A percentile compares a stretch with the other conserved stretches of the same genome.
phyloP scores from a whole-genome alignment of 148 eudicot species.

The Rheum nobile region DNA sequence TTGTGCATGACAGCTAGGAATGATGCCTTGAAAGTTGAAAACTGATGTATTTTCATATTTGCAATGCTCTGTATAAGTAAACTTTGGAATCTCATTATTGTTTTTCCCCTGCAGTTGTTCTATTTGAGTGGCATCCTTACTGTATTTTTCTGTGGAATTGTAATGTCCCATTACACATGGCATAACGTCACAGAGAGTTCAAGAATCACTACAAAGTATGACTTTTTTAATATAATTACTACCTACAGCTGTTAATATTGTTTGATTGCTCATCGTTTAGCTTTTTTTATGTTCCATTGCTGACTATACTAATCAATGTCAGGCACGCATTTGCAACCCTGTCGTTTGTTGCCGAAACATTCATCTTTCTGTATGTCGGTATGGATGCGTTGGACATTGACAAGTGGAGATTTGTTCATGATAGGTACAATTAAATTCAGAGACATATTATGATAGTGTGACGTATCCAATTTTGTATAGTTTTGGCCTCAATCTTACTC shows the following conservation, averaged over 20 bases:
- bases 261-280: background rate
- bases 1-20: background rate
- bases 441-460: background rate
- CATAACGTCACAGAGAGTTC: slow-evolving; percentile 52
- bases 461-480: background rate
- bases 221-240: background rate
- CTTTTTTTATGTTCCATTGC: slow-evolving; percentile 6
- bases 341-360: slow-evolving; percentile 43
- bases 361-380: slow-evolving; percentile 47
- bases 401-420: slow-evolving; percentile 43
- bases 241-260: background rate
- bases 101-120: slow-evolving; percentile 31
- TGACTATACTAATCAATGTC: background rate
- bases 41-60: background rate
- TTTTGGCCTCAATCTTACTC: background rate
- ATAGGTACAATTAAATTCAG: slow-evolving; percentile 20
- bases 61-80: background rate
- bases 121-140: slow-evolving; percentile 52
- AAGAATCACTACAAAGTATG: slow-evolving; percentile 42
- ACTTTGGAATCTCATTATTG: background rate
- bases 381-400: slow-evolving; percentile 59
- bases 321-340: slow-evolving; percentile 51
- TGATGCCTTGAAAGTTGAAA: background rate
- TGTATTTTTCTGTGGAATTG: slow-evolving; percentile 53
- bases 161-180: slow-evolving; percentile 60